Conservation (phyloP, 306 rosid genomes). For the Quercus bicolor region DNA sequence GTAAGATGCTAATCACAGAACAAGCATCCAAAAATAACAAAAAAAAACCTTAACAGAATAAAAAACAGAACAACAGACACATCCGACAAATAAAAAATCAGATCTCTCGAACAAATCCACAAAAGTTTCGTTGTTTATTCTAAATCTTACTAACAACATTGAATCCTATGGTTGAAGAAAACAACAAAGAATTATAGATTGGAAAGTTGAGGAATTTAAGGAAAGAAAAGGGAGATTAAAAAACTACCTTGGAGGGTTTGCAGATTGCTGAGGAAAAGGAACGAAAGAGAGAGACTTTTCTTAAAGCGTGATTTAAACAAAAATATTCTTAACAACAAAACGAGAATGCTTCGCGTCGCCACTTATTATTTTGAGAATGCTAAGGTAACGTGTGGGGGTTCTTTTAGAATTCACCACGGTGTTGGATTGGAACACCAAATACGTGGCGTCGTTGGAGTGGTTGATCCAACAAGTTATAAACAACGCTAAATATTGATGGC, state of each 20-base stretch:
- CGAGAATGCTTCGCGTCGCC: conserved; percentile 19
- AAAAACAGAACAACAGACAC: neutral
- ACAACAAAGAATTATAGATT: neutral
- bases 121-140: neutral
- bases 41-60: neutral
- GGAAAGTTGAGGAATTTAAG: neutral
- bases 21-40: neutral
- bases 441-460: conserved; percentile 22
- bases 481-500: neutral
- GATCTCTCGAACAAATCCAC: neutral
- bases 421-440: neutral
- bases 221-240: neutral
- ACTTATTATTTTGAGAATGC: conserved; percentile 9
- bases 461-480: neutral
- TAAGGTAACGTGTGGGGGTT: too few species aligned
- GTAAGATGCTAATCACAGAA: neutral
- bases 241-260: conserved; percentile 31
- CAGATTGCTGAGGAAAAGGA: conserved; percentile 13
- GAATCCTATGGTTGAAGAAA: too few species aligned
- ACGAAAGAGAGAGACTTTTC: too few species aligned
- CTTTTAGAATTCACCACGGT: too few species aligned
- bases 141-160: too few species aligned
- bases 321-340: neutral
- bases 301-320: neutral
- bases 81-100: neutral